Evolutionary conservation across 1,139 yeast species (phyloP), one percentile per base, ranked within the genome.

Genomic region (Kodamaea plutei): DNA sequence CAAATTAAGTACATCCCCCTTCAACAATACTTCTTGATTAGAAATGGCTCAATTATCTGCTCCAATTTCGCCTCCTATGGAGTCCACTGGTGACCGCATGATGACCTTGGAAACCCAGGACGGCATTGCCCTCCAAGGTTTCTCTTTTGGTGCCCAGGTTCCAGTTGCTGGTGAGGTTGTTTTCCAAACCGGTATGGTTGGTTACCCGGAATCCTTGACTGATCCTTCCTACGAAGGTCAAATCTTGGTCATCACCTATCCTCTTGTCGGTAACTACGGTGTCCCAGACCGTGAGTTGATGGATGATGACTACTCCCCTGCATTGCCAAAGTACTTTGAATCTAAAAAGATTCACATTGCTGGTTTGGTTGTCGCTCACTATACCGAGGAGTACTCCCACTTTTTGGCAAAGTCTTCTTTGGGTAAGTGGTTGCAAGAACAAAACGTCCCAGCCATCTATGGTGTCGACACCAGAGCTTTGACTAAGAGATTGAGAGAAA

Each of bases 161-260:
- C 64, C 91, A 20, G 79, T 81, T 36, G 95, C 98, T 38, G 99
- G 99, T 73, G 99, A 93, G 69, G 77, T 91, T 54, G 99, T 93
- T 43, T 93, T 93, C 77, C 98, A 91, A 66, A 93, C 99, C 43
- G 98, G 98, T 70, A 93, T 93, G 98, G 98, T 91, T 48, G 99
- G 99, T 44, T 93, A 93, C 61, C 98, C 98, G 28, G 99, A 93
- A 64, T 82, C 97, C 39, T 77, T 93, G 58, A 89, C 98, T 31
- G 99, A 93, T 65, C 98, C 99, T 42, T 91, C 98, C 30, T 93
- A 93, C 61, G 93, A 85, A 56, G 98, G 98, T 44, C 99, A 93
- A 67, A 89, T 93, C 52, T 76, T 93, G 58, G 97, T 91, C 41
- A 84, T 93, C 61, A 93, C 99, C 37, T 89, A 79, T 60, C 98